phyloP scores from a whole-genome alignment of 129 eudicot genomes.

The Lonicera japonica region DNA sequence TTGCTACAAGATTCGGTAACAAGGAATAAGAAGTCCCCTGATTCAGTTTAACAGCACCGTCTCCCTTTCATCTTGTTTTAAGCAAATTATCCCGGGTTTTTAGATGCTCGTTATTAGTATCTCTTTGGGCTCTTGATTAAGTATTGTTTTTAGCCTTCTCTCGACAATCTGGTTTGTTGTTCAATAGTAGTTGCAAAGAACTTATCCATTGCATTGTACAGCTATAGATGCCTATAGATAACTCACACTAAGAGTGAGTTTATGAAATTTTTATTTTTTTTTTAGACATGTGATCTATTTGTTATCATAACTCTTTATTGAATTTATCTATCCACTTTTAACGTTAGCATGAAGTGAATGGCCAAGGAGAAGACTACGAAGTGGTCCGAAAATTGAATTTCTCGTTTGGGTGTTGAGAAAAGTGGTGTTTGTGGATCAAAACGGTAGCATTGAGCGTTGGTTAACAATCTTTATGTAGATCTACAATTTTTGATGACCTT shows the following conservation, averaged over 20 bases:
- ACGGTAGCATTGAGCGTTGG: no score
- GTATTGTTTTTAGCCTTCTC: slow-evolving; percentile 10
- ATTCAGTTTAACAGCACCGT: slow-evolving; percentile 37
- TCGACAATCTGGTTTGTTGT: slow-evolving; percentile 29
- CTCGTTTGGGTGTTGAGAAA: no score
- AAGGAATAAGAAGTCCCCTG: slow-evolving; percentile 71
- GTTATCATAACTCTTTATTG: slow-evolving; percentile 11
- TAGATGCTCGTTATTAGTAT: slow-evolving; percentile 21
- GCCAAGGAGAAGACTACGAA: no score
- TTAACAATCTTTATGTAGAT: no score
- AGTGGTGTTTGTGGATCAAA: no score
- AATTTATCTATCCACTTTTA: neutral
- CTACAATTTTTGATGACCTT: no score
- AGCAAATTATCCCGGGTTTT: slow-evolving; percentile 18
- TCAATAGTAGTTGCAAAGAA: slow-evolving; percentile 34
- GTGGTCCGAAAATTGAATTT: no score
- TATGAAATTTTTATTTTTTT: slow-evolving; percentile 31
- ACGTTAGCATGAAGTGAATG: no score
- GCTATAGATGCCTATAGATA: slow-evolving; percentile 36
- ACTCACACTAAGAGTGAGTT: slow-evolving; percentile 24
- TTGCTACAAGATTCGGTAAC: slow-evolving; percentile 98
- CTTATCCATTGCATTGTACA: slow-evolving; percentile 50
- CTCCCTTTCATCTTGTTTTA: slow-evolving; percentile 19
- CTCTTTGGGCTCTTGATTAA: slow-evolving; percentile 36
- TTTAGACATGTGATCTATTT: slow-evolving; percentile 23